phyloP scores from a whole-genome alignment of 352 stramenopile species.

The Hyaloperonospora brassicae region DNA sequence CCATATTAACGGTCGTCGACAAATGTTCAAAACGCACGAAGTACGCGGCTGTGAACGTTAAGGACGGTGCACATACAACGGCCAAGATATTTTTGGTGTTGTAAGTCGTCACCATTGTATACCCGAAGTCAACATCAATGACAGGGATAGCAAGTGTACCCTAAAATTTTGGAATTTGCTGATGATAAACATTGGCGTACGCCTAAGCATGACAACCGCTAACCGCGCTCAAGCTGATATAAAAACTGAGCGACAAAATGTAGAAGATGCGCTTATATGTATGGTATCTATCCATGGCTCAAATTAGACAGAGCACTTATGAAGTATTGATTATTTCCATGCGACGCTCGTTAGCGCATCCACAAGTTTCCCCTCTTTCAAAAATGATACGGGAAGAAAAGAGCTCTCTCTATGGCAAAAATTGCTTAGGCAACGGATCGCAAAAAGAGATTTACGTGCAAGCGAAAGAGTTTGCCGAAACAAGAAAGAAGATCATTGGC shows the following conservation, averaged over 20 bases:
- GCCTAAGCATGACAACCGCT: slow-evolving; percentile 9
- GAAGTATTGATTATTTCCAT: slow-evolving; percentile 9
- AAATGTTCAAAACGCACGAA: not conserved
- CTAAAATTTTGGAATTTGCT: slow-evolving; percentile 7
- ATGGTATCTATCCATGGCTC: slow-evolving; percentile 7
- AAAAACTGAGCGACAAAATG: slow-evolving; percentile 1
- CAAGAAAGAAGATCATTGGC: too few species aligned
- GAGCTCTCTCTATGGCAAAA: not conserved
- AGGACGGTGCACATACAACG: slow-evolving; percentile 6
- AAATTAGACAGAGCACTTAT: slow-evolving; percentile 6
- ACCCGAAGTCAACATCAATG: slow-evolving; percentile 1
- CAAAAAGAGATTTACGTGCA: too few species aligned
- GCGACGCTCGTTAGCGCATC: slow-evolving; percentile 1
- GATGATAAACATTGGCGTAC: slow-evolving; percentile 8
- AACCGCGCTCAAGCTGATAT: slow-evolving; percentile 7
- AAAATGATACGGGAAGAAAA: not conserved
- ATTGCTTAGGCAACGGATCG: too few species aligned
- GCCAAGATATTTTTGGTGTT: slow-evolving; percentile 8
- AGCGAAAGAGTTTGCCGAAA: too few species aligned
- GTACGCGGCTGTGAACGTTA: too few species aligned
- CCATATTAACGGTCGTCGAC: too few species aligned
- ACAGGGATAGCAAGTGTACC: slow-evolving; percentile 6
- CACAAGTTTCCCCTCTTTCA: too few species aligned
- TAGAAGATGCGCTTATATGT: slow-evolving; percentile 9
- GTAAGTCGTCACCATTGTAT: slow-evolving; percentile 4